Evolutionary conservation across 139 green algal genomes (phyloP).

Genomic region (Chlorella sp.): DNA sequence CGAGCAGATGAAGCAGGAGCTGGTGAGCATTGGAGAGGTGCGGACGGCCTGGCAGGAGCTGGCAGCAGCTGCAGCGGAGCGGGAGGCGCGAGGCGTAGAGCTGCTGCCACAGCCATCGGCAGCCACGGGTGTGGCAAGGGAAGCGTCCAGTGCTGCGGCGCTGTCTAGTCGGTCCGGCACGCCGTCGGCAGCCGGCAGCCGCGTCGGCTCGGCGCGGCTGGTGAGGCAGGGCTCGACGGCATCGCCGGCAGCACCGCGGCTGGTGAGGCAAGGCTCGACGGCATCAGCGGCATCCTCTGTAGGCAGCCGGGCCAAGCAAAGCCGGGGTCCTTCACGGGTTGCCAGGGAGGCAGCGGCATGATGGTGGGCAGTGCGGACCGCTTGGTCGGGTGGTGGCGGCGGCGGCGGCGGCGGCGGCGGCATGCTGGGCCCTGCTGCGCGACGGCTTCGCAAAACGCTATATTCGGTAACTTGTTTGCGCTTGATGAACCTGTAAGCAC

Average conservation of each 20-base stretch:
- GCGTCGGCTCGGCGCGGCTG: too few species aligned
- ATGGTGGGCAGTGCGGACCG: neutral
- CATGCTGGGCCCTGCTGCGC: too few species aligned
- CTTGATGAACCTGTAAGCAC: too few species aligned
- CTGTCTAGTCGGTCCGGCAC: too few species aligned
- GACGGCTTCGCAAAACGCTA: too few species aligned
- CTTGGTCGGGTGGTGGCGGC: neutral
- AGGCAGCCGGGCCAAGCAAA: neutral
- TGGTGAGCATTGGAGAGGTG: neutral
- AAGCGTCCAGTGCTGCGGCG: neutral
- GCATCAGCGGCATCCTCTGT: neutral
- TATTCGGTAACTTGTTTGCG: too few species aligned
- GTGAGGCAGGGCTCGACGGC: neutral
- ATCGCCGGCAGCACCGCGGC: too few species aligned
- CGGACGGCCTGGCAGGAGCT: neutral
- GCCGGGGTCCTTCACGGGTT: neutral
- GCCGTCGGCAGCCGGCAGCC: neutral
- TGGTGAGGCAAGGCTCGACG: too few species aligned
- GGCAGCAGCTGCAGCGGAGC: neutral
- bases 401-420: too few species aligned
- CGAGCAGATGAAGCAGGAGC: neutral
- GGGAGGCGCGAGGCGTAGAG: neutral
- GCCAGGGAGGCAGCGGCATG: neutral
- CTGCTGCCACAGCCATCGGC: neutral
- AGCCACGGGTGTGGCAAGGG: neutral